A percentile compares a stretch with the other conserved stretches of the same genome.
phyloP scores from a whole-genome alignment of 345 rosid genomes.

The Melastoma malabathricum region DNA sequence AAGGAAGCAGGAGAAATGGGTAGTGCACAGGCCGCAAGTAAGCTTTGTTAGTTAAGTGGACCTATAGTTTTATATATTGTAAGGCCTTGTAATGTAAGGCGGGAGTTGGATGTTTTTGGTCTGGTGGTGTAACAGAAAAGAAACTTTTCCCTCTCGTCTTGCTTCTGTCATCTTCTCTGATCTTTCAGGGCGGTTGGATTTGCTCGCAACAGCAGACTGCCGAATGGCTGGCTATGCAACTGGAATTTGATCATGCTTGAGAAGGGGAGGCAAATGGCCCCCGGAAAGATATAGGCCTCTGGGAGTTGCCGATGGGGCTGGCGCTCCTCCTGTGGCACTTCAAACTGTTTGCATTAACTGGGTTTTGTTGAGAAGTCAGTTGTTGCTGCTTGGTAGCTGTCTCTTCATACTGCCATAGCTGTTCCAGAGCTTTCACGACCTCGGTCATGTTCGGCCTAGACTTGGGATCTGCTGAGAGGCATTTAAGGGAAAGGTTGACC shows the following conservation, averaged over 20 bases:
- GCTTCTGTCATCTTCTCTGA: too few relatives aligned
- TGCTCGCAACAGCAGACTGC: too few relatives aligned
- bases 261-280: conserved; percentile 17
- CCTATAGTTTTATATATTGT: too few relatives aligned
- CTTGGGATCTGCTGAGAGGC: conserved; percentile 66
- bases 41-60: too few relatives aligned
- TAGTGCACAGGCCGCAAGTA: too few relatives aligned
- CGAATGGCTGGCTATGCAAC: too few relatives aligned
- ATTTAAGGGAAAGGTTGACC: conserved; percentile 43
- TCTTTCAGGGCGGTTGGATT: too few relatives aligned
- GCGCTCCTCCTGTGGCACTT: conserved; percentile 10
- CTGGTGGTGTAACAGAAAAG: too few relatives aligned
- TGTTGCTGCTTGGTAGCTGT: conserved; percentile 8
- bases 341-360: conserved; percentile 5
- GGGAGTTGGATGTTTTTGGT: too few relatives aligned
- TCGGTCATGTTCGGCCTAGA: conserved; percentile 59
- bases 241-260: conserved; percentile 4
- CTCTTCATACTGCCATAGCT: conserved; percentile 28
- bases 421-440: conserved; percentile 50
- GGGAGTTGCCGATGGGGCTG: conserved; percentile 2
- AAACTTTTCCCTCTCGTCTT: too few relatives aligned
- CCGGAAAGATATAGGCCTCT: conserved; percentile 12
- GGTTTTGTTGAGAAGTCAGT: conserved; percentile 7
- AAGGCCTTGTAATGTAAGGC: too few relatives aligned
- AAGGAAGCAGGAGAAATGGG: too few relatives aligned